Evolutionary conservation across 2,329 filamentous ascomycete genomes (phyloP).

Genomic region (Amauroascus niger): DNA sequence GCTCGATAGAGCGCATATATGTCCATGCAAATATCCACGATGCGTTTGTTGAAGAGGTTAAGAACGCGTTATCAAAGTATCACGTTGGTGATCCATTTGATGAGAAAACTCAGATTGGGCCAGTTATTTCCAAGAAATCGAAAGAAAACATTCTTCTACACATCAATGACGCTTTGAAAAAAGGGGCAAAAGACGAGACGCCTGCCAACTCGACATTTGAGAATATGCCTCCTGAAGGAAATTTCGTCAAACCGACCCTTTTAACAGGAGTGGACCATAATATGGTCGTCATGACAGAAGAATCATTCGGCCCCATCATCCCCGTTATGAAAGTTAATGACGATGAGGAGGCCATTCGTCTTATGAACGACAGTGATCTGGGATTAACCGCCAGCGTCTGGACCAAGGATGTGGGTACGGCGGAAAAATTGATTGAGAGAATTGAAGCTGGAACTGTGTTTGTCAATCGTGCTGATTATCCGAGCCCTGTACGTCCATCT

Average conservation of each 20-base stretch:
- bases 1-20: constrained; percentile 83
- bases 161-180: constrained; percentile 68
- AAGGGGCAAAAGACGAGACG: constrained; percentile 75
- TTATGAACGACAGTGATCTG: constrained; percentile 95
- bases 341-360: constrained; percentile 67
- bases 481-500: constrained; percentile 64
- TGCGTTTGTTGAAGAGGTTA: constrained; percentile 65
- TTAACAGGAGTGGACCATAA: constrained; percentile 67
- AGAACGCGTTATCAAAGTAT: constrained; percentile 71
- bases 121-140: constrained; percentile 73
- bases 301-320: constrained; percentile 91
- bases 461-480: constrained; percentile 88
- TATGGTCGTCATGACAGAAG: constrained; percentile 84
- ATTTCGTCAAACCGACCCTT: constrained; percentile 80
- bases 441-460: constrained; percentile 93
- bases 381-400: constrained; percentile 94
- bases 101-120: constrained; percentile 69
- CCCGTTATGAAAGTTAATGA: constrained; percentile 75
- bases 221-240: constrained; percentile 64
- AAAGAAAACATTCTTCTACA: constrained; percentile 68
- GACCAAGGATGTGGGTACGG: constrained; percentile 75
- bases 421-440: constrained; percentile 64
- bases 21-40: constrained; percentile 80
- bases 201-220: constrained; percentile 71
- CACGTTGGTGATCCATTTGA: constrained; percentile 81